Conservation (phyloP, 306 rosid genomes). For the Casuarina equisetifolia region DNA sequence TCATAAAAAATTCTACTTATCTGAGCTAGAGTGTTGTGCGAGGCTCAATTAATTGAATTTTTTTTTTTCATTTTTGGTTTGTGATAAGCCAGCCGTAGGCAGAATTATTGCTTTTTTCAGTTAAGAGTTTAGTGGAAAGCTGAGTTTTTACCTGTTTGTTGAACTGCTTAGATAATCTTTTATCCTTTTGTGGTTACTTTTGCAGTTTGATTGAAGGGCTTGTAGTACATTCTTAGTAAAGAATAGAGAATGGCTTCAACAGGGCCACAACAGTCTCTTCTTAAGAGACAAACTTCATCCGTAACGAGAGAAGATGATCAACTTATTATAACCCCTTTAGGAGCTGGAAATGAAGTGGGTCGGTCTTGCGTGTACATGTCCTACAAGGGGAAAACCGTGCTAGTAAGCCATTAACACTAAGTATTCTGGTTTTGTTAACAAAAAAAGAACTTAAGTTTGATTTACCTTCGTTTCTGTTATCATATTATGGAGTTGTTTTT, state of each 20-base stretch:
- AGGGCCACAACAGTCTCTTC: conserved; percentile 41
- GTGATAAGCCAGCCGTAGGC: not conserved
- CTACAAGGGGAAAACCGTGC: conserved; percentile 62
- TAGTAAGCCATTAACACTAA: conserved; percentile 34
- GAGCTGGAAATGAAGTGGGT: conserved; percentile 96
- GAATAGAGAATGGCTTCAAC: conserved; percentile 44
- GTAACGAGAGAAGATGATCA: conserved; percentile 65
- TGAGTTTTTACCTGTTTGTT: not conserved
- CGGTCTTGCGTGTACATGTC: conserved; percentile 89
- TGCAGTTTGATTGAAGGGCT: not conserved
- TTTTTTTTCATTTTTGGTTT: not conserved
- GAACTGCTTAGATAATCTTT: not conserved
- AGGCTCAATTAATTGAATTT: not conserved
- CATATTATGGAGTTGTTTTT: not conserved
- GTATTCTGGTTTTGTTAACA: not conserved
- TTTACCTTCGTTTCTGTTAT: not conserved
- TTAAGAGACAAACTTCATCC: conserved; percentile 55
- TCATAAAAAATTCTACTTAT: not conserved
- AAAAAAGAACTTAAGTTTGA: not conserved
- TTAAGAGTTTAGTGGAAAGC: not conserved
- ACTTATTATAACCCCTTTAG: conserved; percentile 70
- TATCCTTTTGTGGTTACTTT: not conserved
- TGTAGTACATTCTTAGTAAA: not conserved
- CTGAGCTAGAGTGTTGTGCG: not conserved
- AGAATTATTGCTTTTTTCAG: not conserved